These are phyloP conservation scores for Chlamydomonas schloesseri DNA, from an alignment of 139 green algal genomes.

Conservation along the genomic window DNA sequence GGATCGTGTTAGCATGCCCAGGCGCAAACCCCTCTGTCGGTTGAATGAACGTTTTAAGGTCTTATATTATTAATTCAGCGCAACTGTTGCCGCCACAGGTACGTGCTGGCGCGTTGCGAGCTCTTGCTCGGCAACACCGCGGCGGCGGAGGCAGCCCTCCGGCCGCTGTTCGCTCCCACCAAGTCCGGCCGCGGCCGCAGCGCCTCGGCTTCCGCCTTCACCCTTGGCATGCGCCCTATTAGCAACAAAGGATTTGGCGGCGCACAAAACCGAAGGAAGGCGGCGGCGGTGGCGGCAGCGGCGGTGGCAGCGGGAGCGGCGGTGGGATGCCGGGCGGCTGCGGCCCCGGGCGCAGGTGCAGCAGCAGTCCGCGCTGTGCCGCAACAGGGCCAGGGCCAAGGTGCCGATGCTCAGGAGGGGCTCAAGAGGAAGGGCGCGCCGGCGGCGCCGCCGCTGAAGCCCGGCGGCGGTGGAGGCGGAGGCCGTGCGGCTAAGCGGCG, in stretches of 20 bases:
- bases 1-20: no score
- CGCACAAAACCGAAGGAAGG: background rate
- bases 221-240: background rate
- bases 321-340: background rate
- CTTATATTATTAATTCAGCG: no score
- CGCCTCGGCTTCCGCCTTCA: background rate
- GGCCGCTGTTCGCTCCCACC: slow-evolving; percentile 20
- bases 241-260: slow-evolving; percentile 4
- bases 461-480: no score
- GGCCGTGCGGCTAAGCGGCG: background rate
- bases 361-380: no score
- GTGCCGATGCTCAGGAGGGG: background rate
- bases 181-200: background rate
- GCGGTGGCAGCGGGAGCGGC: background rate
- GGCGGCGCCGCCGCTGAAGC: no score
- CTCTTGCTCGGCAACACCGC: background rate
- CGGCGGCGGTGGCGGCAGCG: background rate
- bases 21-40: no score
- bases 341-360: no score
- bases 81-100: no score
- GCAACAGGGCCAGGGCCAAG: background rate
- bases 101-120: slow-evolving; percentile 1
- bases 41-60: no score
- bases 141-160: slow-evolving; percentile 13
- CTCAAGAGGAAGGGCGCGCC: no score